Evolutionary conservation across 140 eudicot species (phyloP), one percentile per base, ranked within the genome.

Genomic region (Ambrosia hybrid): DNA sequence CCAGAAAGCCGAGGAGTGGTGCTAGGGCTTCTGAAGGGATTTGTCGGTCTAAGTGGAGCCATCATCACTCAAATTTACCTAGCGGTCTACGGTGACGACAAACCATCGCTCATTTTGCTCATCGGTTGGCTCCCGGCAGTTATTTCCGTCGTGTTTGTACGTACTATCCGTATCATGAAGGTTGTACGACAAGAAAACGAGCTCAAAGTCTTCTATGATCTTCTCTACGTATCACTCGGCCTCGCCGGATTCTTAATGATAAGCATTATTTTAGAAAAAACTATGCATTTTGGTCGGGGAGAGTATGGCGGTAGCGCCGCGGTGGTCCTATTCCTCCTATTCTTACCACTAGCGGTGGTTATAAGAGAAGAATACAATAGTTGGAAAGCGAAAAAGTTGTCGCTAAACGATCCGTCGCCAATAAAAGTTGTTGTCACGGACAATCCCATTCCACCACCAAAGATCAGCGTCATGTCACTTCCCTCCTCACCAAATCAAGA

Each of bases 1-100:
- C 95, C 91, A 3, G 91, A 88, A 77, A 83, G 91, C 67, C 85
- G 95, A 0, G 95, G 95, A 9, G 95, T 77, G 3, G 85, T 88
- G 17, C 72, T 88, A 3, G 95, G 95, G 3, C 82, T 88, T 13
- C 86, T 88, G 38, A 88, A 88, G 72, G 95, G 95, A 6, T 88
- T 80, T 13, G 89, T 88, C 4, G 91, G 95, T 43, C 78, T 88
- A 0, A 88, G 95, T 7, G 95, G 95, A n/a, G 95, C 95, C 5
- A 88, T 88, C 10, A 83, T 88, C 57, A 88, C 95, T 0, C 95
- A 88, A 45, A 12, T 88, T 9, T 88, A 55, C 76, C 59, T 30
- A 4, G 95, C 87, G 0, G 53, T 88, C 9, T 83, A 85, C 17
- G 82, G 85, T 1, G 55, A 85, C 8, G 82, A 88, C 26, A 58